These are phyloP conservation scores for Neoconidiobolus thromboides DNA, from an alignment of 371 early-diverging fungal species.

Conservation along the genomic window DNA sequence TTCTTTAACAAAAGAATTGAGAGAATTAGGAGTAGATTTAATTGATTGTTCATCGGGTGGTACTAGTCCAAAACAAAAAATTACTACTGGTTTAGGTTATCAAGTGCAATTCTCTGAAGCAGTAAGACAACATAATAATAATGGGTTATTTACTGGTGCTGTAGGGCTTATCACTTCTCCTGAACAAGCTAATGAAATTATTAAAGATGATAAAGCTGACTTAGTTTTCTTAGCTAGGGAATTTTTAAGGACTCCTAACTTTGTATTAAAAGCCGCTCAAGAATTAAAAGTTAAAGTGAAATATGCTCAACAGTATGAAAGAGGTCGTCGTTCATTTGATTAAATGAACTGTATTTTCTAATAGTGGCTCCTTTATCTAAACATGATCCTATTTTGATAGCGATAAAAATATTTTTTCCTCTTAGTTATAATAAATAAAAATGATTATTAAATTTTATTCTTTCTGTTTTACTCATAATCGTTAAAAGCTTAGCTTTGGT, in stretches of 20 bases:
- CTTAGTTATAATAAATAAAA: too few species aligned
- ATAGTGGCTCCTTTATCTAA: too few species aligned
- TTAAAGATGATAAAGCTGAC: slow-evolving; percentile 47
- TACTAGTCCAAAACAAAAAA: slow-evolving; percentile 24
- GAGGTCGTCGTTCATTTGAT: not conserved
- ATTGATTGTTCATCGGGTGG: slow-evolving; percentile 56
- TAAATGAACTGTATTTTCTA: too few species aligned
- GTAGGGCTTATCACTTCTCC: slow-evolving; percentile 55
- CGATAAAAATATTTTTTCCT: too few species aligned
- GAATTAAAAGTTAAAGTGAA: slow-evolving; percentile 29
- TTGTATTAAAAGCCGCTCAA: slow-evolving; percentile 20
- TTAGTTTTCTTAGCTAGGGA: slow-evolving; percentile 49
- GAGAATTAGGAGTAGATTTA: slow-evolving; percentile 51
- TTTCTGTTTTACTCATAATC: too few species aligned
- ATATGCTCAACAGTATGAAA: not conserved
- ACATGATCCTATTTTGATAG: too few species aligned
- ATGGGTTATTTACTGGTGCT: slow-evolving; percentile 33
- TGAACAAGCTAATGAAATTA: slow-evolving; percentile 41
- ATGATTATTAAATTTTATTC: too few species aligned
- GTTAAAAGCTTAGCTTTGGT: too few species aligned
- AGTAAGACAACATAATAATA: slow-evolving; percentile 26
- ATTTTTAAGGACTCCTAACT: slow-evolving; percentile 49
- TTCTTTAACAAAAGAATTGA: slow-evolving; percentile 25
- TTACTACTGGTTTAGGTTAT: slow-evolving; percentile 30
- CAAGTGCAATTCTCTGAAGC: slow-evolving; percentile 49